Base-by-base conservation (phyloP, 345 rosid genomes). In the Boechera retrofracta region DNA sequence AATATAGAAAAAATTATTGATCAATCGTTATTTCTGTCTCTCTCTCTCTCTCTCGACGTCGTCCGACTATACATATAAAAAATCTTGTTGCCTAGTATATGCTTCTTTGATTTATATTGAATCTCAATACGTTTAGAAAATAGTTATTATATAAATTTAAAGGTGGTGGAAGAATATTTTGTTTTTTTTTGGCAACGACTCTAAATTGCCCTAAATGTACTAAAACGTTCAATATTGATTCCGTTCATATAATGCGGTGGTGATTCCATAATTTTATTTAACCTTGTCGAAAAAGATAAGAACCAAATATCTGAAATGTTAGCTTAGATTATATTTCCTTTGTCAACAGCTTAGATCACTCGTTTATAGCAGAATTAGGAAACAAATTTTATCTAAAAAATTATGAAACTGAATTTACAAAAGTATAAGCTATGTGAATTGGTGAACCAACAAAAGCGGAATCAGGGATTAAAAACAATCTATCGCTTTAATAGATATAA, bases 381-480 rank as follows among this genome's bases (percentile, higher is more conserved):
- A 67, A 32, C 21, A 32, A 21, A 9, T 15, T 49, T 59, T 60
- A 36, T 36, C 7, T 2, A 15, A n/a, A 18, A 1, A 3, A 0
- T 8, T 12, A 6, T 31, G 69, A 63, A 56, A 64, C 33, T 64
- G 18, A 77, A 55, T 56, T 67, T 42, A 71, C 29, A 16, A 77
- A 70, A 63, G 57, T 62, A 26, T 63, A 56, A 64, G 53, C 44
- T 69, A 38, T 64, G 80, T 63, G 76, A 71, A 77, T 60, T 64
- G 59, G 80, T 77, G 62, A 77, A 64, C 39, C 68, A 77, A 72
- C 68, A 71, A 66, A 78, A 72, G 77, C 8, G 16, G 68, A 78
- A 72, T 78, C 77, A 57, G 64, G 53, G 73, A 78, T 58, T 78
- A 41, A 78, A 68, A 65, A 64, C 77, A 77, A 77, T 58, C 18